phyloP scores from a whole-genome alignment of 2,329 filamentous ascomycete species.

The Colletotrichum euphorbiae region DNA sequence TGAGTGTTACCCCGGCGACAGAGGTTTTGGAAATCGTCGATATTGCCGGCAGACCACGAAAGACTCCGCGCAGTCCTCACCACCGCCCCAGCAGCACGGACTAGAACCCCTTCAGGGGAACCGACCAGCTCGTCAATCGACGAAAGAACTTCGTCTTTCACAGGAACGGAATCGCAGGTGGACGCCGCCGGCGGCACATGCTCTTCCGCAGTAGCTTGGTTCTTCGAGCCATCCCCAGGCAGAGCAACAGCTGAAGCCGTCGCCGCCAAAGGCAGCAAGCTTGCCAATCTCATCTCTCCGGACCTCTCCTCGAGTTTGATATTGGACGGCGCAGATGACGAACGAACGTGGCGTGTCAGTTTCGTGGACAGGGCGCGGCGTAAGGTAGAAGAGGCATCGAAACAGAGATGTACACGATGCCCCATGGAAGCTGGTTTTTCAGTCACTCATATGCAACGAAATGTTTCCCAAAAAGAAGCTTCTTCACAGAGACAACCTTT shows the following conservation, averaged over 20 bases:
- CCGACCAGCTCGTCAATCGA: background rate
- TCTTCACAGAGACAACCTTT: background rate
- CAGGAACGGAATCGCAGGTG: background rate
- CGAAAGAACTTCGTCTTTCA: background rate
- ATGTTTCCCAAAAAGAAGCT: background rate
- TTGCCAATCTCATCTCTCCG: slow-evolving; percentile 12
- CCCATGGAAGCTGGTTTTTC: background rate
- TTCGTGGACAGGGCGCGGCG: slow-evolving; percentile 1
- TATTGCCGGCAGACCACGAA: background rate
- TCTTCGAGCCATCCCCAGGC: background rate
- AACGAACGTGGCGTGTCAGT: slow-evolving; percentile 1
- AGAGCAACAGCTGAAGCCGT: background rate
- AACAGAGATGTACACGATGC: background rate
- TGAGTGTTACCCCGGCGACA: too few relatives aligned
- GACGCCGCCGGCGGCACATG: background rate
- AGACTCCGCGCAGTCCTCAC: background rate
- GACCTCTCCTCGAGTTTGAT: background rate
- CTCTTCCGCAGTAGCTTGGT: background rate
- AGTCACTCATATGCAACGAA: background rate
- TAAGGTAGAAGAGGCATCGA: slow-evolving; percentile 3
- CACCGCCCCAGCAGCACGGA: background rate
- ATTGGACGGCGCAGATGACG: background rate
- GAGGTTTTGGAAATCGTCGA: too few relatives aligned
- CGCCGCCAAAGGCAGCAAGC: slow-evolving; percentile 10
- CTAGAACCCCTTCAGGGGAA: background rate